These are phyloP conservation scores for Chrysochromulina parva DNA, from an alignment of 78 protist species.

Conservation along the genomic window DNA sequence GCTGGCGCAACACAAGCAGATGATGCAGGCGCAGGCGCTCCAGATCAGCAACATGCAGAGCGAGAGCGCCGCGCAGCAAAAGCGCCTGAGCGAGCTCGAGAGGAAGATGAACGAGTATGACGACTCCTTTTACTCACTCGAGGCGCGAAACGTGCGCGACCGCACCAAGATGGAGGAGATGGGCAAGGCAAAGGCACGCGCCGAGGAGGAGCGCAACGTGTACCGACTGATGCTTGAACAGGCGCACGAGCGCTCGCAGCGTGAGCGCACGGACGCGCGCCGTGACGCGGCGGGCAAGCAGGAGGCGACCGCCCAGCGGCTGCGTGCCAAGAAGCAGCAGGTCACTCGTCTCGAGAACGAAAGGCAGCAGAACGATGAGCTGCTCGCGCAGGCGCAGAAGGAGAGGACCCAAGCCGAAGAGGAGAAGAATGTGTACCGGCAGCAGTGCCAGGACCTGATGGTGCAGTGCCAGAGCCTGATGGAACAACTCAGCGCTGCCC, in stretches of 20 bases:
- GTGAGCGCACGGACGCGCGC: not conserved
- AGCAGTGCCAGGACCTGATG: no score
- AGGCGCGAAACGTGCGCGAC: constrained; percentile 29
- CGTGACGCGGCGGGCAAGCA: not conserved
- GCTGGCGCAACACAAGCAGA: not conserved
- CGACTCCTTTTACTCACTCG: not conserved
- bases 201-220: not conserved
- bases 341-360: no score
- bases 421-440: no score
- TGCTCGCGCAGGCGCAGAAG: no score
- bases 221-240: not conserved
- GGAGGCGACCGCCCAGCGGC: not conserved
- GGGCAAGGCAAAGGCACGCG: not conserved
- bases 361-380: no score
- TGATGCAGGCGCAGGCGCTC: not conserved
- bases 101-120: not conserved
- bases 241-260: constrained; percentile 9
- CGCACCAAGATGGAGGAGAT: not conserved
- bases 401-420: no score
- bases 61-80: not conserved
- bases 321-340: no score
- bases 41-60: not conserved
- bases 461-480: no score
- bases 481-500: no score
- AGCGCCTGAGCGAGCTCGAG: not conserved